Conservation (phyloP, 2,329 filamentous ascomycete genomes). For the Phyllosticta citribraziliensis region DNA sequence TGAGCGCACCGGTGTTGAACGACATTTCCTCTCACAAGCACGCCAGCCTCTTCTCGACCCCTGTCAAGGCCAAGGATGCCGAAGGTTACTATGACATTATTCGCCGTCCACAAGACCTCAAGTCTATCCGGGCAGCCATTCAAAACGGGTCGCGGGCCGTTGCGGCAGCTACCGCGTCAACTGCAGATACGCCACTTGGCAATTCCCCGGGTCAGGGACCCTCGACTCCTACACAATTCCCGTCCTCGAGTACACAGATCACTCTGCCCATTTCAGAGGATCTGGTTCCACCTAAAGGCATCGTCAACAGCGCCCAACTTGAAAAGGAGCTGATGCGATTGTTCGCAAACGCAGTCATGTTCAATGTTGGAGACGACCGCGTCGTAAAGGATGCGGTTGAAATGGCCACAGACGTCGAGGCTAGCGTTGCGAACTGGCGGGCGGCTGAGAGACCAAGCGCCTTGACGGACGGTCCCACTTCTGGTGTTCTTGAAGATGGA, state of each 20-base stretch:
- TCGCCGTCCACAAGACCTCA: slow-evolving; percentile 42
- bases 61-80: slow-evolving; percentile 41
- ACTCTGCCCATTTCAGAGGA: slow-evolving; percentile 60
- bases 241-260: slow-evolving; percentile 3
- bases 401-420: slow-evolving; percentile 84
- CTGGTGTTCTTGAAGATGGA: slow-evolving; percentile 19
- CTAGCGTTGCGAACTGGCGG: slow-evolving; percentile 64
- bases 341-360: slow-evolving; percentile 98
- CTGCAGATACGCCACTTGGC: slow-evolving; percentile 50
- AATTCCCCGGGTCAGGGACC: slow-evolving; percentile 42
- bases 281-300: slow-evolving; percentile 73
- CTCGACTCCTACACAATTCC: slow-evolving; percentile 19
- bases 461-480: neutral
- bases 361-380: slow-evolving; percentile 84
- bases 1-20: slow-evolving; percentile 40
- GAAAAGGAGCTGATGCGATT: slow-evolving; percentile 92
- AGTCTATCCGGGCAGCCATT: slow-evolving; percentile 41
- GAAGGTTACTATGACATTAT: slow-evolving; percentile 44
- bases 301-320: slow-evolving; percentile 86
- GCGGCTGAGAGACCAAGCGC: slow-evolving; percentile 48
- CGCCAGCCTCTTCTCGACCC: slow-evolving; percentile 39
- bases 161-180: slow-evolving; percentile 37
- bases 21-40: slow-evolving; percentile 43
- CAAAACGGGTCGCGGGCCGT: slow-evolving; percentile 50
- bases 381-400: slow-evolving; percentile 79